Conservation (phyloP, 176 grass and related monocot genomes). For the barley (Hordeum vulgare) region DNA sequence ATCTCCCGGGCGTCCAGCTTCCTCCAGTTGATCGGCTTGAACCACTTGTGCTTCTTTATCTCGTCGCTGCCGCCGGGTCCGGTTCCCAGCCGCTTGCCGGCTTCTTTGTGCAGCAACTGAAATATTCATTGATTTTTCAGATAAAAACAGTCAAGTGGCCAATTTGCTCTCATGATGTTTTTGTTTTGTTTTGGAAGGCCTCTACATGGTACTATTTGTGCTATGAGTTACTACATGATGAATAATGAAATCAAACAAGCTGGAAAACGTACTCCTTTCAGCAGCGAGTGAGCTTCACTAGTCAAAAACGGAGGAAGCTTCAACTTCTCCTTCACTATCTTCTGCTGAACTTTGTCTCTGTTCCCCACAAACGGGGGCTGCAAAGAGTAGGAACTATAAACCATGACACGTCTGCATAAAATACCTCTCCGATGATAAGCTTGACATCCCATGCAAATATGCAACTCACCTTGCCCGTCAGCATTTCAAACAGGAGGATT, state of each 20-base stretch:
- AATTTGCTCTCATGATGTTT: not conserved
- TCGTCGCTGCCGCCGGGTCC: slow-evolving; percentile 44
- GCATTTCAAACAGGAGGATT: slow-evolving; percentile 97
- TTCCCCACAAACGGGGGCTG: slow-evolving; percentile 82
- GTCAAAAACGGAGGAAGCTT: slow-evolving; percentile 85
- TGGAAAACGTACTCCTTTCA: slow-evolving; percentile 79
- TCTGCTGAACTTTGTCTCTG: slow-evolving; percentile 84
- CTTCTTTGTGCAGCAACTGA: slow-evolving; percentile 85
- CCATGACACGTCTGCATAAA: not conserved
- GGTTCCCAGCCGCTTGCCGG: slow-evolving; percentile 59
- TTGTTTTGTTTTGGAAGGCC: not conserved
- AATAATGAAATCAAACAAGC: not conserved
- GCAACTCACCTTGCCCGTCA: slow-evolving; percentile 74
- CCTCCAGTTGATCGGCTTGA: slow-evolving; percentile 85
- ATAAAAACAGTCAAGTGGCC: not conserved
- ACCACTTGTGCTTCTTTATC: slow-evolving; percentile 95
- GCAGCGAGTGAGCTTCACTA: slow-evolving; percentile 85
- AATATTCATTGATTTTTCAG: not conserved
- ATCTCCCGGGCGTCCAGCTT: slow-evolving; percentile 75
- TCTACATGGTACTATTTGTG: not conserved
- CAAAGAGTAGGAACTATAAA: not conserved
- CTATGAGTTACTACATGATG: not conserved
- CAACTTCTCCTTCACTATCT: slow-evolving; percentile 83
- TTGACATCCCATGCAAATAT: not conserved
- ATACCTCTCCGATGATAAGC: not conserved